Base-by-base conservation (phyloP, 768 basidiomycete species). In the Chalciporus sphaerocephalus region DNA sequence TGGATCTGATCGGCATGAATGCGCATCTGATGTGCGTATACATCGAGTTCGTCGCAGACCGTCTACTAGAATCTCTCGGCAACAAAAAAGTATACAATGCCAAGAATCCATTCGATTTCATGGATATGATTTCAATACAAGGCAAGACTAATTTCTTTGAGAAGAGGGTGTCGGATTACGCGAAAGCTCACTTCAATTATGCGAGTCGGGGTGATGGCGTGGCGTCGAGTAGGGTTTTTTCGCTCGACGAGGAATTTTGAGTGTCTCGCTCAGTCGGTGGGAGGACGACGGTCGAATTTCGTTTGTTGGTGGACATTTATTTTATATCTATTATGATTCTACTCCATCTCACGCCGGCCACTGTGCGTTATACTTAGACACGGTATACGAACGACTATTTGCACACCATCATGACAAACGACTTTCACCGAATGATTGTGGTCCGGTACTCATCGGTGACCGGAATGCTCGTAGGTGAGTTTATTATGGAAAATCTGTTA, bases 101-200 rank as follows among this genome's bases (percentile, higher is more conserved):
- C 2, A 65, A 74, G 32, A 95, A 95, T 61, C 93, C 93, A 8
- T 87, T 88, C 64, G 87, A 92, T 66, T 92, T 92, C 60, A 92
- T 92, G 89, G 90, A 93, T 59, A 80, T 92, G 78, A 93, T 92
- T 40, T 94, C 91, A 32, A 73, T 94, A 9, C 86, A 92, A 66
- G 93, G 92, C 48, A 97, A 96, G 74, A 89, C 92, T 38, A 92
- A 95, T 70, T 94, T 95, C 67, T 94, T 93, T 62, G 92, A 95
- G 69, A 92, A 92, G 68, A 78, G 92, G 3, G 92, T 91, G 9
- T 91, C 88, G 7, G 86, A 88, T 18, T 87, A 87, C 54, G 71
- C 79, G 22, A 84, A 76, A 56, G 84, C 85, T 13, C 68, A 76
- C 44, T 70, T 86, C 50, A 74, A 74, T 44, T 59, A 61, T 12